phyloP scores from a whole-genome alignment of 192 early-diverging fungal species.

The Phycomyces blakesleeanus region DNA sequence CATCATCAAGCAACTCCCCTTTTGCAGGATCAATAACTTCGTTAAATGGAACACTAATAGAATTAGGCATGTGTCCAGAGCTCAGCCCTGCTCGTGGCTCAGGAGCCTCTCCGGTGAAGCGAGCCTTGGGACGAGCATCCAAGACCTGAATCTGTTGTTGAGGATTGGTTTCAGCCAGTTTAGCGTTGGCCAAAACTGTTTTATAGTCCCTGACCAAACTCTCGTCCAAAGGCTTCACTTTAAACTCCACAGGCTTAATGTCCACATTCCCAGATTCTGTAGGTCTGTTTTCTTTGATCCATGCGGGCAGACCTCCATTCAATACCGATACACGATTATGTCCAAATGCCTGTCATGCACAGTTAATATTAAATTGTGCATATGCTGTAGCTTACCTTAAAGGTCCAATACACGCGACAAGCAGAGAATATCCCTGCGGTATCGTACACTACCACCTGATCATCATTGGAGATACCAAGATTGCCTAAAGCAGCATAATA shows the following conservation, averaged over 20 bases:
- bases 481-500: constrained; percentile 36
- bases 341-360: constrained; percentile 67
- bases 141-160: constrained; percentile 46
- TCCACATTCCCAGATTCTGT: constrained; percentile 41
- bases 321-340: constrained; percentile 84
- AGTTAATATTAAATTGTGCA: neutral
- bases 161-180: constrained; percentile 28
- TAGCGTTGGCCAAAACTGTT: constrained; percentile 53
- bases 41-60: constrained; percentile 72
- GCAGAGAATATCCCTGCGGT: constrained; percentile 75
- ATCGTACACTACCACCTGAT: constrained; percentile 93
- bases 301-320: constrained; percentile 84
- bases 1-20: constrained; percentile 50
- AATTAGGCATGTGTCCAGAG: constrained; percentile 79
- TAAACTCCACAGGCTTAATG: constrained; percentile 36
- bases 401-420: constrained; percentile 90
- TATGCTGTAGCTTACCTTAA: constrained; percentile 71
- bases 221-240: constrained; percentile 23
- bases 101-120: constrained; percentile 68
- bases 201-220: constrained; percentile 56
- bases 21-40: constrained; percentile 54
- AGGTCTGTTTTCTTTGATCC: constrained; percentile 57
- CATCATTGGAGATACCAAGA: constrained; percentile 72
- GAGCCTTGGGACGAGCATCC: constrained; percentile 63
- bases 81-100: constrained; percentile 77